Base-by-base conservation (phyloP, 73 alveolate species). In the Halteria grandinella region DNA sequence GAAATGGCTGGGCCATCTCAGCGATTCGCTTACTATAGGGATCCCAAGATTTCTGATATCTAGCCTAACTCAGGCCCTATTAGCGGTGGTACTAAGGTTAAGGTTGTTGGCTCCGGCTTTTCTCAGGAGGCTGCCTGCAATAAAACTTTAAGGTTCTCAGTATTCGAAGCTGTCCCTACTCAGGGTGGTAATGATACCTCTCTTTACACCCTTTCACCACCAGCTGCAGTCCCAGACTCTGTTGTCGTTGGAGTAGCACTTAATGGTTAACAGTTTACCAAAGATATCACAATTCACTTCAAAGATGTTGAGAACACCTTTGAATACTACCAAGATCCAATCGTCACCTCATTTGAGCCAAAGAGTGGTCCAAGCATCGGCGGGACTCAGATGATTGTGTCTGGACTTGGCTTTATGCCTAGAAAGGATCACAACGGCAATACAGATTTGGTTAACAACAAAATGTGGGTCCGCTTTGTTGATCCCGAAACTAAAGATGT, bases 211-310 rank as follows among this genome's bases (percentile, higher is more conserved):
- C 88, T 73, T 60, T 69, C 97, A 7, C 98, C 98, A 23, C 47
- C 73, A 74, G 97, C 89, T 8, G 73, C 69, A 43, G 80, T 63
- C 59, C 93, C 97, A 1, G 97, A 94, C 53, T 91, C 87, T 58
- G 94, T 80, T 34, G 95, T 94, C 2, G 98, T 94, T 41, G 92
- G 83, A 74, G 97, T 94, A 12, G 79, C 93, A 7, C 62, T 94
- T 23, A 94, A 94, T 85, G 98, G 98, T n/a, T 91, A 91, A 69
- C 93, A 94, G 75, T 91, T 83, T 37, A 89, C 91, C 28, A 77
- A 85, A 33, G 95, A 94, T 76, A 77, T 80, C 27, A 89, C 85
- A 59, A 40, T 87, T 41, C 90, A 91, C 75, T 84, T 48, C 33
- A 79, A 91, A 36, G 95, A 91, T 66, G 85, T 81, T 58, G 97